A percentile compares a stretch with the other conserved stretches of the same genome.
Evolutionary conservation across 257 asterid species (phyloP).

Genomic region (Solanum arcanum): DNA sequence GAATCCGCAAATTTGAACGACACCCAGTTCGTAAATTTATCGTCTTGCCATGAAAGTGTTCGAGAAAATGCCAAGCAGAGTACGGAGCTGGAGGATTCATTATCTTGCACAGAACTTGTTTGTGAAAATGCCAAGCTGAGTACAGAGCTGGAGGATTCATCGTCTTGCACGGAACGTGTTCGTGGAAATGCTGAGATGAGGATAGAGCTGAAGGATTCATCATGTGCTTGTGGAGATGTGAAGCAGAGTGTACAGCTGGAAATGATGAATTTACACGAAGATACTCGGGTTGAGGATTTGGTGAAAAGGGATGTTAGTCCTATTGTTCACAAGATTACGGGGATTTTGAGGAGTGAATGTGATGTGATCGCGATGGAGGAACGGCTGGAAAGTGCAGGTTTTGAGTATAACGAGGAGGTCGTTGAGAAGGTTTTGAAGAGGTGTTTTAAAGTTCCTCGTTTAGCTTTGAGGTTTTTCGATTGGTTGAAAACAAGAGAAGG

Average conservation of each 20-base stretch:
- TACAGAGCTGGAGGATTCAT: neutral
- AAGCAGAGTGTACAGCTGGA: slow-evolving; percentile 5
- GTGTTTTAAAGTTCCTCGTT: slow-evolving; percentile 69
- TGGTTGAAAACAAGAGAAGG: slow-evolving; percentile 49
- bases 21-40: slow-evolving; percentile 1
- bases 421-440: slow-evolving; percentile 72
- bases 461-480: slow-evolving; percentile 66
- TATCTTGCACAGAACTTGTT: slow-evolving; percentile 11
- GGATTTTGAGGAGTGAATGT: slow-evolving; percentile 44
- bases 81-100: neutral
- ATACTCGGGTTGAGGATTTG: neutral
- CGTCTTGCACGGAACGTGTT: slow-evolving; percentile 8
- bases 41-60: slow-evolving; percentile 7
- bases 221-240: slow-evolving; percentile 57
- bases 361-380: slow-evolving; percentile 42
- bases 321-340: slow-evolving; percentile 52
- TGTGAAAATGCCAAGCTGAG: slow-evolving; percentile 48
- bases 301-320: slow-evolving; percentile 44
- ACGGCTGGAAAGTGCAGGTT: slow-evolving; percentile 32
- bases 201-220: neutral
- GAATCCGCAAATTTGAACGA: slow-evolving; percentile 8
- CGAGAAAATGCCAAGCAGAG: slow-evolving; percentile 46
- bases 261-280: neutral
- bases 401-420: slow-evolving; percentile 36
- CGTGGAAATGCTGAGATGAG: slow-evolving; percentile 47